phyloP scores from a whole-genome alignment of 2,329 filamentous ascomycete species.

The Exophiala calicioides region DNA sequence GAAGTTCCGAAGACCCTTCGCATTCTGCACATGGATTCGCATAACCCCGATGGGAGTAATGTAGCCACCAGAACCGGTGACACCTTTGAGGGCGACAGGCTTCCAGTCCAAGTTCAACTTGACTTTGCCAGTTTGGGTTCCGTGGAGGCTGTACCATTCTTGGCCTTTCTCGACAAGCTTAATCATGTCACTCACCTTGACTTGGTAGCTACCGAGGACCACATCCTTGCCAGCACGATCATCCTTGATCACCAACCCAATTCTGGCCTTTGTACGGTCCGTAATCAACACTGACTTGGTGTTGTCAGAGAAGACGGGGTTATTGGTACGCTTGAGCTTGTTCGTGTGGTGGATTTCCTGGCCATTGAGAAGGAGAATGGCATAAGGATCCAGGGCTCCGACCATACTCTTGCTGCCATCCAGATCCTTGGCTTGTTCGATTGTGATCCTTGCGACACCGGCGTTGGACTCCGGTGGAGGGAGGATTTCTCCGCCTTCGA shows the following conservation, averaged over 20 bases:
- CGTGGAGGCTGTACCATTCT: conserved; percentile 90
- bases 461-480: conserved; percentile 87
- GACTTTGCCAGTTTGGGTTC: conserved; percentile 76
- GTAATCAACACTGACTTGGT: conserved; percentile 94
- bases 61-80: conserved; percentile 81
- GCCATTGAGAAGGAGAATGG: conserved; percentile 81
- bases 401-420: conserved; percentile 90
- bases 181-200: conserved; percentile 91
- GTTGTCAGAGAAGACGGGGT: conserved; percentile 91
- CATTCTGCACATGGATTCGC: conserved; percentile 86
- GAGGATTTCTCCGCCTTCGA: conserved; percentile 74
- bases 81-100: conserved; percentile 81
- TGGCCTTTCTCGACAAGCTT: conserved; percentile 88
- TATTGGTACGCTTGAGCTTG: conserved; percentile 95
- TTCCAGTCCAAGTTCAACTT: conserved; percentile 96
- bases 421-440: conserved; percentile 95
- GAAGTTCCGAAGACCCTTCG: conserved; percentile 80
- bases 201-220: conserved; percentile 86
- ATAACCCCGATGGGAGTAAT: conserved; percentile 92
- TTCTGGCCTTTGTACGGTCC: conserved; percentile 83
- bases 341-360: conserved; percentile 87
- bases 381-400: conserved; percentile 88
- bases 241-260: conserved; percentile 93
- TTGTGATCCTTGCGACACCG: conserved; percentile 87
- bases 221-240: conserved; percentile 84